Evolutionary conservation across 2,329 filamentous ascomycete genomes (phyloP).

Genomic region (Fusarium newnesense): DNA sequence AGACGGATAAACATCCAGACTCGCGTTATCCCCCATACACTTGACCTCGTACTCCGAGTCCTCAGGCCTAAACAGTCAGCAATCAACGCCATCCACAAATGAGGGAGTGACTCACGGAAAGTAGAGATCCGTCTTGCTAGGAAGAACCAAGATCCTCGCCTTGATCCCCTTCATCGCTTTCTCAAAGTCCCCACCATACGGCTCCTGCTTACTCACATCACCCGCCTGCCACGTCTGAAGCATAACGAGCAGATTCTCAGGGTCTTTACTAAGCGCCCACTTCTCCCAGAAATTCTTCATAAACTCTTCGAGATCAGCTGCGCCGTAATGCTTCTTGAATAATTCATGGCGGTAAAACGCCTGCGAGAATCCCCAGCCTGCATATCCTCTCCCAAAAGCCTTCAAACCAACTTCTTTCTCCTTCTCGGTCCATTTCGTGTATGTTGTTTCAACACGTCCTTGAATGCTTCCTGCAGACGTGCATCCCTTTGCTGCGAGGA

Average conservation of each 20-base stretch:
- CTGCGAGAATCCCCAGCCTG: conserved; percentile 84
- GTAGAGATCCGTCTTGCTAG: conserved; percentile 79
- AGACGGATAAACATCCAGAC: conserved; percentile 52
- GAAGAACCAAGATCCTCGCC: conserved; percentile 77
- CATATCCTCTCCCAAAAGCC: conserved; percentile 79
- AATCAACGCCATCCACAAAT: no score
- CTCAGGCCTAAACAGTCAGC: conserved; percentile 60
- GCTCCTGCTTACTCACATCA: conserved; percentile 74
- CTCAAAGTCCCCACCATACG: conserved; percentile 74
- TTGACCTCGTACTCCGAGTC: conserved; percentile 80
- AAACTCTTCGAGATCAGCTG: conserved; percentile 76
- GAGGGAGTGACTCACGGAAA: conserved; percentile 63
- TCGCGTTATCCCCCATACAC: conserved; percentile 50
- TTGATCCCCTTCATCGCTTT: conserved; percentile 75
- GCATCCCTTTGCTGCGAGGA: conserved; percentile 53
- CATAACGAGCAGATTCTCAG: conserved; percentile 80
- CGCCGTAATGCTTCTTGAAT: conserved; percentile 73
- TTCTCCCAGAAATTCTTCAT: conserved; percentile 80
- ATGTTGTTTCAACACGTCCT: conserved; percentile 40
- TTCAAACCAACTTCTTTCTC: conserved; percentile 62
- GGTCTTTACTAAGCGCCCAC: conserved; percentile 79
- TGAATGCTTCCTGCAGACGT: conserved; percentile 62
- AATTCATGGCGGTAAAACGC: conserved; percentile 79
- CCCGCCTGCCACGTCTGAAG: conserved; percentile 81
- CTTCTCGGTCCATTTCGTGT: conserved; percentile 53